Evolutionary conservation across 83 land plant genomes (phyloP).

Genomic region (Thuja plicata): DNA sequence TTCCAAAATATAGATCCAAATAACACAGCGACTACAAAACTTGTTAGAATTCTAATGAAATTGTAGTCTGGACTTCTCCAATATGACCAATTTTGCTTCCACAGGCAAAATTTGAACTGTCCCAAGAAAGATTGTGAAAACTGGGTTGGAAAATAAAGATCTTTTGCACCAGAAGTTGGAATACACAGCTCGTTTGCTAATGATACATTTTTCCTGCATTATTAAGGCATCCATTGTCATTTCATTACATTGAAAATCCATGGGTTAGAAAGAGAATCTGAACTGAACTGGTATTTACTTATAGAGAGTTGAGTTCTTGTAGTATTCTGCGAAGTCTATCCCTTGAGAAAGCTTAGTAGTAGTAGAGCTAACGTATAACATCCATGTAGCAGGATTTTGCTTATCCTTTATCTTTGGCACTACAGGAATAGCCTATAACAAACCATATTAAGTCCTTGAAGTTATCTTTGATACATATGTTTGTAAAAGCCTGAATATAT

Average conservation of each 20-base stretch:
- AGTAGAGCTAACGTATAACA: constrained; percentile 38
- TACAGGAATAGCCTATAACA: too few relatives aligned
- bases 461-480: too few relatives aligned
- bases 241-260: neutral
- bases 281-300: neutral
- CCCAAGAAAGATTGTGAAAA: neutral
- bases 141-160: neutral
- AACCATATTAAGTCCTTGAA: too few relatives aligned
- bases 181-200: neutral
- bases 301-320: constrained; percentile 23
- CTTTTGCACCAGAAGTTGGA: neutral
- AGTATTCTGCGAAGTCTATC: constrained; percentile 25
- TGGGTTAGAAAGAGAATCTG: neutral
- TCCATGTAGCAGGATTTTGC: constrained; percentile 53
- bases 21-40: constrained; percentile 26
- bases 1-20: constrained; percentile 54
- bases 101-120: neutral
- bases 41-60: constrained; percentile 32
- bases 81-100: neutral
- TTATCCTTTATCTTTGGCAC: constrained; percentile 14
- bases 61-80: neutral
- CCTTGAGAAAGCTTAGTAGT: constrained; percentile 24
- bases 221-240: neutral
- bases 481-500: neutral
- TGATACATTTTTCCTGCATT: neutral